Evolutionary conservation across 1,284 basidiomycete species (phyloP).

Genomic region (Moniliophthora roreri): DNA sequence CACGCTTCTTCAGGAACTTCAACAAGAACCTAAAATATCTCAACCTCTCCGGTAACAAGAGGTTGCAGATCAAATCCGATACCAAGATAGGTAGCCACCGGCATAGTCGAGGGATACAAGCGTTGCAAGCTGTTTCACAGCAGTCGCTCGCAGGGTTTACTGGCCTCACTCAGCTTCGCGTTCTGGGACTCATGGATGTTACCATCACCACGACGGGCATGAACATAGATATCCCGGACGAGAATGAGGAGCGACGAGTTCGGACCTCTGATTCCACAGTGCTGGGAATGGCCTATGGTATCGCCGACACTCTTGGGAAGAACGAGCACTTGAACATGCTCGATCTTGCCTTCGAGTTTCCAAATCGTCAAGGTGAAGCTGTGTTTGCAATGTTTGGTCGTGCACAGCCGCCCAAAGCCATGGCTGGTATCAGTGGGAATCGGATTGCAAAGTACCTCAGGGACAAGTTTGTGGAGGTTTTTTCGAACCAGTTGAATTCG

Average conservation of each 20-base stretch:
- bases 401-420: slow-evolving; percentile 54
- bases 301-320: slow-evolving; percentile 90
- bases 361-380: slow-evolving; percentile 78
- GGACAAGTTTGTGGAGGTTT: slow-evolving; percentile 71
- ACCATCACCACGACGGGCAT: slow-evolving; percentile 70
- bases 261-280: slow-evolving; percentile 91
- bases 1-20: slow-evolving; percentile 76
- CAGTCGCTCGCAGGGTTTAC: slow-evolving; percentile 82
- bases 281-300: slow-evolving; percentile 94
- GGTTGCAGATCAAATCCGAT: slow-evolving; percentile 48
- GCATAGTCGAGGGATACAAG: slow-evolving; percentile 22
- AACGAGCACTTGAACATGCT: slow-evolving; percentile 85
- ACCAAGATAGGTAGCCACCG: slow-evolving; percentile 22
- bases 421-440: slow-evolving; percentile 53
- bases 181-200: slow-evolving; percentile 97
- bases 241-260: slow-evolving; percentile 88
- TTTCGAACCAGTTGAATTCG: slow-evolving; percentile 58
- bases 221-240: slow-evolving; percentile 75
- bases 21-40: slow-evolving; percentile 92
- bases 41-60: slow-evolving; percentile 52
- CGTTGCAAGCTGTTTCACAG: slow-evolving; percentile 22
- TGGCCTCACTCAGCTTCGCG: slow-evolving; percentile 78
- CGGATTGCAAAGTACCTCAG: slow-evolving; percentile 77
- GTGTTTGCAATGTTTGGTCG: slow-evolving; percentile 96
- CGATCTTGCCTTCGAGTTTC: slow-evolving; percentile 90